Percentiles rank a stretch among this genome's conserved stretches.
These are phyloP conservation scores for Cocos nucifera DNA, from an alignment of 176 grass and related monocot genomes.

Conservation along the genomic window DNA sequence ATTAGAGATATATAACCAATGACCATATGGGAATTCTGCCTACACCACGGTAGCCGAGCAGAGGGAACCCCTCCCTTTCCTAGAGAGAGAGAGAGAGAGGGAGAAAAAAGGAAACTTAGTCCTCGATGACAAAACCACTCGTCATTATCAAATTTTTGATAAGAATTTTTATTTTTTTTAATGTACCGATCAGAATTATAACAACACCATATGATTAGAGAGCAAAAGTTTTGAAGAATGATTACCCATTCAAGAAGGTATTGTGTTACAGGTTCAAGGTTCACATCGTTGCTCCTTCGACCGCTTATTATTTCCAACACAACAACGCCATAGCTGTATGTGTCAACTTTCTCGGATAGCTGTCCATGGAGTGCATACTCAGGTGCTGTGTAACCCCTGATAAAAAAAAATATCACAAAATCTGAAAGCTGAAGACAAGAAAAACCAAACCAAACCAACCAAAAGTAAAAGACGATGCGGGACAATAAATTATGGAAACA, in stretches of 20 bases:
- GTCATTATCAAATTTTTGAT: too few relatives aligned
- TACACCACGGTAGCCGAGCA: background rate
- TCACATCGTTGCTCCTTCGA: constrained; percentile 63
- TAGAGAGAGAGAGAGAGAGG: background rate
- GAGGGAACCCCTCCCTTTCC: background rate
- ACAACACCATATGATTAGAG: background rate
- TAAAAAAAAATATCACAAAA: constrained; percentile 21
- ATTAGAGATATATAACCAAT: too few relatives aligned
- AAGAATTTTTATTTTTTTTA: too few relatives aligned
- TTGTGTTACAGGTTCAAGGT: constrained; percentile 47
- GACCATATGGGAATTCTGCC: too few relatives aligned
- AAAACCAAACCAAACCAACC: too few relatives aligned
- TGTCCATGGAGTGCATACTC: constrained; percentile 83
- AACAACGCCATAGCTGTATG: constrained; percentile 70
- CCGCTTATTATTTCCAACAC: constrained; percentile 80
- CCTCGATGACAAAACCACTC: too few relatives aligned
- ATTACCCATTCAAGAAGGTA: constrained; percentile 86
- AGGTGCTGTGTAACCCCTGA: constrained; percentile 81
- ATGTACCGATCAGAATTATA: too few relatives aligned
- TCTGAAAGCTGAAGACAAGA: too few relatives aligned
- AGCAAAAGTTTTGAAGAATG: background rate
- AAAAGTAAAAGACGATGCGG: too few relatives aligned
- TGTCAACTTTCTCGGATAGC: constrained; percentile 75
- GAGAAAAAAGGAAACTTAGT: too few relatives aligned
- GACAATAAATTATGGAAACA: too few relatives aligned